A percentile compares a stretch with the other conserved stretches of the same genome.
Evolutionary conservation across 2,329 filamentous ascomycete genomes (phyloP).

Genomic region (Xylaria hypoxylon): DNA sequence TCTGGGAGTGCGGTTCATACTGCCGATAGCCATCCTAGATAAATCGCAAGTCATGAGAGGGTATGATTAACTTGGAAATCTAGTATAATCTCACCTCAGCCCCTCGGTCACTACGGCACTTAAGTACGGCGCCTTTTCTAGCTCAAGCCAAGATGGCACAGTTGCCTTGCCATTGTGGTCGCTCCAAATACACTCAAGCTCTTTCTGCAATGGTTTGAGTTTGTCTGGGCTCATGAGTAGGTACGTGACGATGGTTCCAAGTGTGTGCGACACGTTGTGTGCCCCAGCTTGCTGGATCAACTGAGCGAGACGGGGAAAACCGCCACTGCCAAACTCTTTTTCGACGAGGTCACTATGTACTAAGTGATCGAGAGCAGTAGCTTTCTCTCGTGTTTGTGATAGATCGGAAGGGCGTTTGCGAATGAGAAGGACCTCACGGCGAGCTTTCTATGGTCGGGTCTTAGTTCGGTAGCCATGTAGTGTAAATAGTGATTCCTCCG

Average conservation of each 20-base stretch:
- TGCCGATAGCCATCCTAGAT: constrained; percentile 23
- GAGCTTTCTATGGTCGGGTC: constrained; percentile 4
- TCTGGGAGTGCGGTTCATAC: constrained; percentile 17
- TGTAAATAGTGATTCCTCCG: neutral
- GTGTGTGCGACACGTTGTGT: constrained; percentile 23
- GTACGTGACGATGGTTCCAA: constrained; percentile 20
- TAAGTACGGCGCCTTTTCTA: constrained; percentile 23
- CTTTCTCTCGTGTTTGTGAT: constrained; percentile 15
- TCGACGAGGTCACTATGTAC: constrained; percentile 20
- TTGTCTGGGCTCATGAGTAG: constrained; percentile 15
- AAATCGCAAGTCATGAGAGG: neutral
- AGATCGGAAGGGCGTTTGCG: constrained; percentile 20
- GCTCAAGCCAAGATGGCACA: constrained; percentile 16
- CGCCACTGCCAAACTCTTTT: constrained; percentile 16
- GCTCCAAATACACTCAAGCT: constrained; percentile 17
- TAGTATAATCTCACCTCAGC: constrained; percentile 5
- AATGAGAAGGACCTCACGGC: constrained; percentile 19
- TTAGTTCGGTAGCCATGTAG: neutral
- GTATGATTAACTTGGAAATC: neutral
- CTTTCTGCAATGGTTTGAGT: constrained; percentile 11
- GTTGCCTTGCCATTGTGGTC: neutral
- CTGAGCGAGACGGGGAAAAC: constrained; percentile 23
- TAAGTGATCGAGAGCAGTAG: constrained; percentile 17
- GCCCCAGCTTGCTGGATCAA: constrained; percentile 21
- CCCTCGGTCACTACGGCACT: constrained; percentile 23